Base-by-base conservation (phyloP, 1,284 basidiomycete species). In the Trametes versicolor region DNA sequence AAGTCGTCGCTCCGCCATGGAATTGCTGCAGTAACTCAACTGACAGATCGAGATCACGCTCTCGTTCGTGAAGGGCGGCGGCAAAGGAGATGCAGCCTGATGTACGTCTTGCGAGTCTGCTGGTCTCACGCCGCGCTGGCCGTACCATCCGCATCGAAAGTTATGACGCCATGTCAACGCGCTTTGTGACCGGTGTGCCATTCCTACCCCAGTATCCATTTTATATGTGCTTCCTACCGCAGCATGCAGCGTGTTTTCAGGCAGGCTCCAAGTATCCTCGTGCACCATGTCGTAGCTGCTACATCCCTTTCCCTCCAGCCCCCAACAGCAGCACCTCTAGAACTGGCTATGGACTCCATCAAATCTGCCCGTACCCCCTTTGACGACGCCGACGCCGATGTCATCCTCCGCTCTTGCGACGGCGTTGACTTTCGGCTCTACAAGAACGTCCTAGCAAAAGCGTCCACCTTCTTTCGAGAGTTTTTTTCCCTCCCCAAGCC, bases 341-440 rank as follows among this genome's bases (percentile, higher is more conserved):
- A n/a, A n/a, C 29, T 32, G 29, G 32, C 50, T 17, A n/a, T 32
- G 32, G 10, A 53, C 6, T 6, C 27, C 34, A 1, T 9, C 34
- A 8, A 5, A 23, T 23, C 21, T 17, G 10, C 32, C 25, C 48
- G 47, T 39, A 8, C 63, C 21, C 63, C 60, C 21, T 67, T 66
- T 36, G 60, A 68, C 53, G 64, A 64, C 19, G 48, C n/a, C 0
- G 62, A 65, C 39, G 64, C 62, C 13, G 62, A 66, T 52, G 27
- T 68, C 41, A 55, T 68, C 21, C 41, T 70, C 45, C 60, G 57
- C 37, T 65, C 66, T 0, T 62, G 48, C n/a, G 66, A 69, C 17
- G 50, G 39, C 10, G 53, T 70, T 13, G 51, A 70, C 12, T 67
- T 67, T 48, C 61, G 58, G n/a, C 58, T 70, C 23, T 62, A 70